phyloP scores from a whole-genome alignment of 352 stramenopile species.

The Elongisporangium undulatum region DNA sequence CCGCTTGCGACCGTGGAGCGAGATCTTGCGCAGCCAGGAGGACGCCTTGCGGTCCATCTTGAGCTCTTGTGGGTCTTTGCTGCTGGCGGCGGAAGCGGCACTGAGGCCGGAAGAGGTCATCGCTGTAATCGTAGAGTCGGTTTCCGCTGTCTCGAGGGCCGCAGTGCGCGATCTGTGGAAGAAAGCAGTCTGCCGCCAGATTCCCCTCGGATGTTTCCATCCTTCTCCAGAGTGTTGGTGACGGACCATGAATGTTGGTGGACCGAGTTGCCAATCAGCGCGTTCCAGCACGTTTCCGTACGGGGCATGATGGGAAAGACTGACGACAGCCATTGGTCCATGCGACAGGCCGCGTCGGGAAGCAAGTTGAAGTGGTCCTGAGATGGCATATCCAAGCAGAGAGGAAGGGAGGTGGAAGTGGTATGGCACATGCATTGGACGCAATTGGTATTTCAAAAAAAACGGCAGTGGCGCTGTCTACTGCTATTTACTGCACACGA shows the following conservation, averaged over 20 bases:
- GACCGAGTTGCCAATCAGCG: neutral
- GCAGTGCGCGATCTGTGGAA: neutral
- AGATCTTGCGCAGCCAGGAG: neutral
- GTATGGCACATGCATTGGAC: neutral
- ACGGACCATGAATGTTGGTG: neutral
- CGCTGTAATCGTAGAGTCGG: neutral
- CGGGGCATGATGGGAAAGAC: neutral
- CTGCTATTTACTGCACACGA: neutral
- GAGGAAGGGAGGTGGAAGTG: neutral
- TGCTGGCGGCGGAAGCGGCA: neutral
- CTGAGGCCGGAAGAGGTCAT: neutral
- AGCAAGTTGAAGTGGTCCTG: too few species aligned
- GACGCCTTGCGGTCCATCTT: neutral
- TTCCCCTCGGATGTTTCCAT: neutral
- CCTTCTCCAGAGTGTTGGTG: neutral
- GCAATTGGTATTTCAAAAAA: neutral
- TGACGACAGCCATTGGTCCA: neutral
- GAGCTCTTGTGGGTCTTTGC: neutral
- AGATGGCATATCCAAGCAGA: too few species aligned
- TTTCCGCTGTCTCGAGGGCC: neutral
- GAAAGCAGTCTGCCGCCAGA: neutral
- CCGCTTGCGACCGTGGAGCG: neutral
- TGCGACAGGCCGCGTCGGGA: too few species aligned
- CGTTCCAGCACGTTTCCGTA: neutral
- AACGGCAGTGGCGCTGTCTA: neutral